phyloP scores from a whole-genome alignment of 2,329 filamentous ascomycete genomes.

The Mariannaea sp. region DNA sequence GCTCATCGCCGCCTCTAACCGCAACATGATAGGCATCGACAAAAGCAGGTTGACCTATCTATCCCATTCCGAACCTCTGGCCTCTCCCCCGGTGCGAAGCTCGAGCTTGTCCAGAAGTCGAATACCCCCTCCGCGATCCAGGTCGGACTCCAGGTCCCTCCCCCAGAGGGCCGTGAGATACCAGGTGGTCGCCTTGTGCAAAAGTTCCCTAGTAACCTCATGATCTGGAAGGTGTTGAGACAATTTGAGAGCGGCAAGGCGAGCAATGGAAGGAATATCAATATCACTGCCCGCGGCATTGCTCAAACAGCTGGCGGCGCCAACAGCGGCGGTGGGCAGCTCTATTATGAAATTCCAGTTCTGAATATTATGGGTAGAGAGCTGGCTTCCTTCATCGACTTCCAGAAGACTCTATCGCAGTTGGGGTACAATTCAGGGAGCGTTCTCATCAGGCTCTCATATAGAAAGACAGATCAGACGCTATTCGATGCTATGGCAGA shows the following conservation, averaged over 20 bases:
- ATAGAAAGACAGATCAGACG: slow-evolving; percentile 75
- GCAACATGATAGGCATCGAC: slow-evolving; percentile 66
- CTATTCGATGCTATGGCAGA: slow-evolving; percentile 84
- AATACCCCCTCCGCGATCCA: slow-evolving; percentile 84
- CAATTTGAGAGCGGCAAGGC: slow-evolving; percentile 82
- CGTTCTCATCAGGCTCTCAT: slow-evolving; percentile 77
- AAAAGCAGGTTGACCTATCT: slow-evolving; percentile 85
- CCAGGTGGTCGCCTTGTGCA: slow-evolving; percentile 73
- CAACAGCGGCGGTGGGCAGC: slow-evolving; percentile 67
- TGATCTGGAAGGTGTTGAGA: slow-evolving; percentile 86
- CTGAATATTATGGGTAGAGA: slow-evolving; percentile 84
- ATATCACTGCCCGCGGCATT: slow-evolving; percentile 83
- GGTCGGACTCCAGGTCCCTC: slow-evolving; percentile 84
- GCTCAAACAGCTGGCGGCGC: slow-evolving; percentile 62
- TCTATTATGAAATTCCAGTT: slow-evolving; percentile 88
- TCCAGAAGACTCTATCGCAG: slow-evolving; percentile 88
- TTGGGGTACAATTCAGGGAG: slow-evolving; percentile 86
- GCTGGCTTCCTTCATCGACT: slow-evolving; percentile 74
- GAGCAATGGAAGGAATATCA: slow-evolving; percentile 65
- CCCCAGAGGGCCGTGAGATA: slow-evolving; percentile 66
- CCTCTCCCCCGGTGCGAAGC: slow-evolving; percentile 82
- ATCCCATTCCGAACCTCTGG: slow-evolving; percentile 82
- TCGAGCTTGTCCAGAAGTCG: slow-evolving; percentile 87
- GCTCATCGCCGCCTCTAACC: background rate
- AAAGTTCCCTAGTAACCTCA: slow-evolving; percentile 86